Evolutionary conservation across 495 filamentous ascomycete species (phyloP).

Genomic region (Penicillium taxi): DNA sequence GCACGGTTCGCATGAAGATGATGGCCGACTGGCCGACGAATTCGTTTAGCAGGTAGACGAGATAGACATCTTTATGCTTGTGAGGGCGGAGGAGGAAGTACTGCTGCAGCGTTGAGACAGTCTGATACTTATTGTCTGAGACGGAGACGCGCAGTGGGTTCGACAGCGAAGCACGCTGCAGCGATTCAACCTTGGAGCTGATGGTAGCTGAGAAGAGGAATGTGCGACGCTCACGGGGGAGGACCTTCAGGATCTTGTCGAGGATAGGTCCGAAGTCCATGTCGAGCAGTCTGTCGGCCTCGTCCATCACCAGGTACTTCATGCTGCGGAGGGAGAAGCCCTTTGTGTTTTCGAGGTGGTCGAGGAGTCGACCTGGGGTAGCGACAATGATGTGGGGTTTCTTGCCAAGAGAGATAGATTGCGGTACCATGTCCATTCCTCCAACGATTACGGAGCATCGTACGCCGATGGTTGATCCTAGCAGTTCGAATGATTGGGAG

Average conservation of each 20-base stretch:
- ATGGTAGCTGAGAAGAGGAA: slow-evolving; percentile 94
- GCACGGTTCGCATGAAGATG: slow-evolving; percentile 88
- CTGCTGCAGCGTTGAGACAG: slow-evolving; percentile 76
- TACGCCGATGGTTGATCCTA: slow-evolving; percentile 76
- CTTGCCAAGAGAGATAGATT: slow-evolving; percentile 81
- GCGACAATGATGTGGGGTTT: slow-evolving; percentile 82
- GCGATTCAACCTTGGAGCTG: slow-evolving; percentile 80
- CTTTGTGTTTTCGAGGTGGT: slow-evolving; percentile 95
- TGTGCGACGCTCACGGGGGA: slow-evolving; percentile 70
- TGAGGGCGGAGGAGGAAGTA: slow-evolving; percentile 79
- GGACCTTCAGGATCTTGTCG: slow-evolving; percentile 85
- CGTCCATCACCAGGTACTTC: slow-evolving; percentile 89
- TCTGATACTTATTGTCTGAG: slow-evolving; percentile 71
- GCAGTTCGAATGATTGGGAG: slow-evolving; percentile 69
- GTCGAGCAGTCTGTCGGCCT: slow-evolving; percentile 87
- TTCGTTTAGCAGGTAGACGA: slow-evolving; percentile 79
- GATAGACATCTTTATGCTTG: slow-evolving; percentile 84
- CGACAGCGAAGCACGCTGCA: slow-evolving; percentile 78
- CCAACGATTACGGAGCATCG: slow-evolving; percentile 74
- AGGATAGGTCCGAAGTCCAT: slow-evolving; percentile 90
- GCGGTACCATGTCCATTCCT: slow-evolving; percentile 90
- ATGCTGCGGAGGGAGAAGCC: slow-evolving; percentile 75
- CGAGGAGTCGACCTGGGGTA: slow-evolving; percentile 81
- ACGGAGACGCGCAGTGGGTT: slow-evolving; percentile 74
- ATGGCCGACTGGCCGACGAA: slow-evolving; percentile 76